Conservation (phyloP, 805 yeast species). For the Candida awuae region DNA sequence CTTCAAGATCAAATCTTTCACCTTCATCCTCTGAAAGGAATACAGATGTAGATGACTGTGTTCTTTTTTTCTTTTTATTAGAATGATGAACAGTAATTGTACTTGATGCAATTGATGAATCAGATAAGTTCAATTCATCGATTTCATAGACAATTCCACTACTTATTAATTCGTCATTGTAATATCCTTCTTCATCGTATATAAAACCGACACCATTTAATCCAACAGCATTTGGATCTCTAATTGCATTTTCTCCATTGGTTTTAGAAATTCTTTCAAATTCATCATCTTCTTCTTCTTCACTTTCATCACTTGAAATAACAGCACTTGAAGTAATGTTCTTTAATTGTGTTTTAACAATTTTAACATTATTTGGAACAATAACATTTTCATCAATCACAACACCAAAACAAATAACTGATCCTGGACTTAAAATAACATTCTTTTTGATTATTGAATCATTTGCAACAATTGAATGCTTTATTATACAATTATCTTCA, state of each 20-base stretch:
- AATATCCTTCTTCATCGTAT: slow-evolving; percentile 43
- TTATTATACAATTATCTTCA: slow-evolving; percentile 53
- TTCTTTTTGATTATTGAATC: slow-evolving; percentile 46
- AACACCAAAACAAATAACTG: slow-evolving; percentile 73
- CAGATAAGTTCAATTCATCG: slow-evolving; percentile 40
- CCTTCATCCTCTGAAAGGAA: slow-evolving; percentile 34
- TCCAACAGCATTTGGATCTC: slow-evolving; percentile 34
- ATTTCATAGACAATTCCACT: slow-evolving; percentile 39
- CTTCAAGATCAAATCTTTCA: slow-evolving; percentile 81
- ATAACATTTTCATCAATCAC: slow-evolving; percentile 46
- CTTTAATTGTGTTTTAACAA: slow-evolving; percentile 41
- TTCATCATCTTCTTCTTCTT: slow-evolving; percentile 16
- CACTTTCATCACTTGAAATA: slow-evolving; percentile 16
- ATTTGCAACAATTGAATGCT: slow-evolving; percentile 65
- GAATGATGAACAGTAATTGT: slow-evolving; percentile 28
- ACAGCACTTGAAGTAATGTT: slow-evolving; percentile 7
- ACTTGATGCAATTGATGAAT: slow-evolving; percentile 45
- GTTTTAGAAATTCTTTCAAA: slow-evolving; percentile 7
- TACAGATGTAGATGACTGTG: slow-evolving; percentile 29
- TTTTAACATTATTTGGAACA: slow-evolving; percentile 43
- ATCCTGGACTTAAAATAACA: slow-evolving; percentile 54
- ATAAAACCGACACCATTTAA: slow-evolving; percentile 43
- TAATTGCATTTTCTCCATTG: slow-evolving; percentile 11
- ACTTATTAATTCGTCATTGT: slow-evolving; percentile 33
- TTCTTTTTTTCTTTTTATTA: slow-evolving; percentile 32